These are phyloP conservation scores for Nicotiana noctiflora DNA, from an alignment of 257 asterid genomes.

Conservation along the genomic window DNA sequence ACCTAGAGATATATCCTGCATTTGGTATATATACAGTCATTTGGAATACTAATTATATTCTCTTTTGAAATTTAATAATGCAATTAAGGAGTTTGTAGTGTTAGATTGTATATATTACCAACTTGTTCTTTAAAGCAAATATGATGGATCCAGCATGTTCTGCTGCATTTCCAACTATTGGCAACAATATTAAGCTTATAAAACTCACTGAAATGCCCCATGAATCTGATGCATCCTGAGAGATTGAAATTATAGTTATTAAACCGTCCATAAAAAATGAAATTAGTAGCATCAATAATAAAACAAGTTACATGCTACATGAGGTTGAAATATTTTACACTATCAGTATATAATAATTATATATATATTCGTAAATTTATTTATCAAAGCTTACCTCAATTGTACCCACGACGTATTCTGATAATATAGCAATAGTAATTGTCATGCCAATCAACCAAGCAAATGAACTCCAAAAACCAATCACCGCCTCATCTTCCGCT, in stretches of 20 bases:
- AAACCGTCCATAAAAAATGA: too few relatives aligned
- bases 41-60: too few relatives aligned
- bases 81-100: not conserved
- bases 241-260: not conserved
- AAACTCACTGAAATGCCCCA: conserved; percentile 46
- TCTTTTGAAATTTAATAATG: not conserved
- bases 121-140: conserved; percentile 40
- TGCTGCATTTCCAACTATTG: conserved; percentile 48
- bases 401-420: conserved; percentile 40
- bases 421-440: conserved; percentile 23
- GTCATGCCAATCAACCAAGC: conserved; percentile 37
- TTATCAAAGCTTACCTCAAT: conserved; percentile 27
- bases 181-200: conserved; percentile 40
- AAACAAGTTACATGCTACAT: too few relatives aligned
- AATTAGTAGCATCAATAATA: not conserved
- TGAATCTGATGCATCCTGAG: conserved; percentile 37
- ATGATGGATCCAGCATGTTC: conserved; percentile 44
- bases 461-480: conserved; percentile 38
- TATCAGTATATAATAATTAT: too few relatives aligned
- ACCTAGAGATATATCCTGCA: conserved; percentile 41
- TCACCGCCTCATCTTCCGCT: conserved; percentile 24
- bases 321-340: too few relatives aligned
- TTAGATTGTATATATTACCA: conserved; percentile 17
- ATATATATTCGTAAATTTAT: too few relatives aligned
- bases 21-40: not conserved